Conservation (phyloP, 345 rosid species). For the Physaria fendleri region DNA sequence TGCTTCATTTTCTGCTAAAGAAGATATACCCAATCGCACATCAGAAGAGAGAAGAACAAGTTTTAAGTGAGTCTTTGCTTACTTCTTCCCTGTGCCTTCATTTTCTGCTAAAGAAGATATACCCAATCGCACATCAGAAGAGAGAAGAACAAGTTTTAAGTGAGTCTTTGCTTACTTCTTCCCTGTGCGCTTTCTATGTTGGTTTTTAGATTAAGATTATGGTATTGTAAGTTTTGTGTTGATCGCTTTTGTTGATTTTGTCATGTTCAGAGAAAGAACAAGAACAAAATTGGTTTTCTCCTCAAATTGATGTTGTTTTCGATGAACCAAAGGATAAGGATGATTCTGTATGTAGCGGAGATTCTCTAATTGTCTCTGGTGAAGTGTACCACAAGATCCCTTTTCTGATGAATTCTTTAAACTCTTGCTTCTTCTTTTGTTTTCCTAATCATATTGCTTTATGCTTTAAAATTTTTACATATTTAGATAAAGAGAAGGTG, state of each 20-base stretch:
- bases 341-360: slow-evolving; percentile 17
- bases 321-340: slow-evolving; percentile 16
- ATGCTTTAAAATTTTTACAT: neutral
- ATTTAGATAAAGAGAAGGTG: slow-evolving; percentile 8
- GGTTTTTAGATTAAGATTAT: too few relatives aligned
- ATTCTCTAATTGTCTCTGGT: slow-evolving; percentile 15
- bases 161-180: slow-evolving; percentile 26
- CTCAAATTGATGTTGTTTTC: slow-evolving; percentile 40
- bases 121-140: slow-evolving; percentile 48
- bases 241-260: neutral
- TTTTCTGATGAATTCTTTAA: slow-evolving; percentile 9
- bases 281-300: slow-evolving; percentile 32
- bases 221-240: neutral
- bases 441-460: neutral
- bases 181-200: too few relatives aligned
- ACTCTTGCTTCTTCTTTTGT: slow-evolving; percentile 5
- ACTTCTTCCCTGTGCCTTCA: slow-evolving; percentile 71
- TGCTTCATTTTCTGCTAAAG: slow-evolving; percentile 53
- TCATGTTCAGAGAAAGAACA: slow-evolving; percentile 57
- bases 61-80: slow-evolving; percentile 39
- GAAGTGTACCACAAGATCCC: slow-evolving; percentile 11
- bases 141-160: slow-evolving; percentile 51
- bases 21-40: slow-evolving; percentile 62
- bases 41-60: slow-evolving; percentile 46
- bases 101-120: slow-evolving; percentile 54